phyloP scores from a whole-genome alignment of 352 stramenopile species.

The Phytophthora lateralis region DNA sequence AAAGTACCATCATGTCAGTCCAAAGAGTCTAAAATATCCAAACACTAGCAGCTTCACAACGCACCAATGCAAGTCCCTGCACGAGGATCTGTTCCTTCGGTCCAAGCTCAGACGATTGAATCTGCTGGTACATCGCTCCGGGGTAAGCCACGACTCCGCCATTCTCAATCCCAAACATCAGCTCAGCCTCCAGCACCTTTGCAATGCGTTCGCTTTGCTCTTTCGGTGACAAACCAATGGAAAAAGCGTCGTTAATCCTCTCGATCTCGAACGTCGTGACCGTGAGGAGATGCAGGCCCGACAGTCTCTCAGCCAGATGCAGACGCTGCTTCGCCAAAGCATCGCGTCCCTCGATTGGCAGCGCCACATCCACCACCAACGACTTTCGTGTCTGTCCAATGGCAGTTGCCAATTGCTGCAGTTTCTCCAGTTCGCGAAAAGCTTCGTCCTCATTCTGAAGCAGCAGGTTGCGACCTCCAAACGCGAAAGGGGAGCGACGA shows the following conservation, averaged over 20 bases:
- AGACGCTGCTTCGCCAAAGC: slow-evolving; percentile 36
- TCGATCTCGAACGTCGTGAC: slow-evolving; percentile 60
- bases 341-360: slow-evolving; percentile 56
- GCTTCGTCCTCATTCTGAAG: slow-evolving; percentile 77
- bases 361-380: slow-evolving; percentile 61
- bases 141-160: slow-evolving; percentile 28
- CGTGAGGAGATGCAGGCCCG: slow-evolving; percentile 50
- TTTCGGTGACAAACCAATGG: slow-evolving; percentile 16
- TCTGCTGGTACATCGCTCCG: slow-evolving; percentile 74
- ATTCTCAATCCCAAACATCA: slow-evolving; percentile 63
- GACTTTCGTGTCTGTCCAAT: slow-evolving; percentile 4
- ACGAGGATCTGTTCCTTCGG: slow-evolving; percentile 37
- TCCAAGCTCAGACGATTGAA: slow-evolving; percentile 34
- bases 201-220: slow-evolving; percentile 57
- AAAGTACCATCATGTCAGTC: slow-evolving; percentile 1
- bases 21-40: background rate
- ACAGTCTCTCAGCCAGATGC: slow-evolving; percentile 42
- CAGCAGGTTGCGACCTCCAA: slow-evolving; percentile 53
- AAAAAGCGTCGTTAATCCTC: slow-evolving; percentile 16
- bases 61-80: slow-evolving; percentile 42
- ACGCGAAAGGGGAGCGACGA: slow-evolving; percentile 42
- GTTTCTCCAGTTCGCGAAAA: slow-evolving; percentile 65
- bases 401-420: slow-evolving; percentile 24
- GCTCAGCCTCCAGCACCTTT: slow-evolving; percentile 64
- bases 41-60: background rate